A percentile compares a stretch with the other conserved stretches of the same genome.
Conservation (phyloP, 2,329 filamentous ascomycete species). For the Aspergillus sp. region DNA sequence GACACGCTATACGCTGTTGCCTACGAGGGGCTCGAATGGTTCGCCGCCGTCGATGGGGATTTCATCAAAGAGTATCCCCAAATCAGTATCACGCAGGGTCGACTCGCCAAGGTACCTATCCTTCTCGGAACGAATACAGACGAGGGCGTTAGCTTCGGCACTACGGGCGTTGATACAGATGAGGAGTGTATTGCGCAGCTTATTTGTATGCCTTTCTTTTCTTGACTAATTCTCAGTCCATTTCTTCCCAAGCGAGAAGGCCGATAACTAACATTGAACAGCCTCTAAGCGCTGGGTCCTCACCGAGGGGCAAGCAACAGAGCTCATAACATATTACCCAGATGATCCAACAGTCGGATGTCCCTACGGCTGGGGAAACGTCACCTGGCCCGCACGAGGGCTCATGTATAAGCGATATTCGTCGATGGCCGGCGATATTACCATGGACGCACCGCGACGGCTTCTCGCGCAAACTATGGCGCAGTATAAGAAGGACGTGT, state of each 20-base stretch:
- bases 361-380: slow-evolving; percentile 46
- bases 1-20: slow-evolving; percentile 28
- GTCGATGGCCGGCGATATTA: slow-evolving; percentile 36
- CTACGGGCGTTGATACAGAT: slow-evolving; percentile 57
- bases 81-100: slow-evolving; percentile 59
- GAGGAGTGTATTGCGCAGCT: slow-evolving; percentile 53
- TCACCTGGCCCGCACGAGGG: slow-evolving; percentile 33
- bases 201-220: slow-evolving; percentile 22
- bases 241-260: too few relatives aligned
- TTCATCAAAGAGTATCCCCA: slow-evolving; percentile 60
- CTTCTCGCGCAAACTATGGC: slow-evolving; percentile 34
- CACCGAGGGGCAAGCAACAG: slow-evolving; percentile 32
- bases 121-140: slow-evolving; percentile 68
- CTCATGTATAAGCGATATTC: slow-evolving; percentile 37
- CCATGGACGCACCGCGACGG: slow-evolving; percentile 35
- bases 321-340: slow-evolving; percentile 57
- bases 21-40: slow-evolving; percentile 36
- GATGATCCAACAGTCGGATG: slow-evolving; percentile 54
- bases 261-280: slow-evolving; percentile 4
- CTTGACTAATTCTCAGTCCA: too few relatives aligned
- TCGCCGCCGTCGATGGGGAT: slow-evolving; percentile 58
- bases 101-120: slow-evolving; percentile 66
- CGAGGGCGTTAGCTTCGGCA: slow-evolving; percentile 64
- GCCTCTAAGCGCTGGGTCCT: slow-evolving; percentile 37
- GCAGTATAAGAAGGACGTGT: slow-evolving; percentile 24